Conservation (phyloP, 495 filamentous ascomycete species). For the Trichoderma asperelloides region DNA sequence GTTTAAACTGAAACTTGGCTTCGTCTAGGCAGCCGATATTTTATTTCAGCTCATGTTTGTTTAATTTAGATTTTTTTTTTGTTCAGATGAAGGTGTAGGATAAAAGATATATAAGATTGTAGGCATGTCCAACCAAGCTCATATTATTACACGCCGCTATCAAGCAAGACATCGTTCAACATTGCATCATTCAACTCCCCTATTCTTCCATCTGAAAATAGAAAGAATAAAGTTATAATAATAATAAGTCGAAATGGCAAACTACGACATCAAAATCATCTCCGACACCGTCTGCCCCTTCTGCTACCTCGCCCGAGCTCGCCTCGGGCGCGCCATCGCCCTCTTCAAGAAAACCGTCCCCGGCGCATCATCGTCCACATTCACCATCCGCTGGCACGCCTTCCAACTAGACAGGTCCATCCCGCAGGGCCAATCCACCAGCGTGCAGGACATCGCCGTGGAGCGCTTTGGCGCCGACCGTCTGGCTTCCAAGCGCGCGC, state of each 20-base stretch:
- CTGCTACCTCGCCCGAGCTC: constrained; percentile 77
- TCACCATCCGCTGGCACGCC: constrained; percentile 63
- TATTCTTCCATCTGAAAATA: no score
- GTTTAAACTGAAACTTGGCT: no score
- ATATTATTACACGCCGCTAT: no score
- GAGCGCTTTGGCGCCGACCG: constrained; percentile 43
- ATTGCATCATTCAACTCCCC: no score
- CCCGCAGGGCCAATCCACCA: constrained; percentile 28
- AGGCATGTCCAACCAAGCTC: no score
- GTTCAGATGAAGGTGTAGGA: no score
- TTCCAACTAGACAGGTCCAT: constrained; percentile 71
- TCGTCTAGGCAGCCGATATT: no score
- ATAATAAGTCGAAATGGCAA: constrained; percentile 69
- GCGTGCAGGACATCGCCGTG: constrained; percentile 17
- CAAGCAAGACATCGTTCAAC: no score
- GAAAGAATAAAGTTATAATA: no score
- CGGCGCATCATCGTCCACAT: constrained; percentile 51
- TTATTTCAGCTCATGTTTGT: no score
- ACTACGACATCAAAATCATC: constrained; percentile 66
- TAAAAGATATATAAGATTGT: no score
- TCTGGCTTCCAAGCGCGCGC: constrained; percentile 43
- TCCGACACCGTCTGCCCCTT: constrained; percentile 73
- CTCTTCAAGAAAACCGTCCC: constrained; percentile 51
- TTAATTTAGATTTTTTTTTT: no score
- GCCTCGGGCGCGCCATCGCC: constrained; percentile 59